Conservation (phyloP, 139 green algal genomes). For the Edaphochlamys debaryana region DNA sequence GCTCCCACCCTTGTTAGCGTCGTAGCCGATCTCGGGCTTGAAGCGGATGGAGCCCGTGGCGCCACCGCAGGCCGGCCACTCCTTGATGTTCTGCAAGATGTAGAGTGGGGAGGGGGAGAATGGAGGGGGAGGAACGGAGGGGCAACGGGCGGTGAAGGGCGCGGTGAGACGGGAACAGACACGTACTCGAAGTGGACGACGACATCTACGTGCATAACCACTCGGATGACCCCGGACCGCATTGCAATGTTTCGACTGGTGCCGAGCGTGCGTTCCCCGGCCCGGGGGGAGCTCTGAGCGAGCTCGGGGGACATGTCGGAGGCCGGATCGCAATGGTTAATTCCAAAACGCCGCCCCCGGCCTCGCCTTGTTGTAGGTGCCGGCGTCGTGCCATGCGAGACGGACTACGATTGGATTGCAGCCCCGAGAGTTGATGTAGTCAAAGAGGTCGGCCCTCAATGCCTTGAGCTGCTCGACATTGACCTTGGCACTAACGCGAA, state of each 20-base stretch:
- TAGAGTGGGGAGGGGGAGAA: not conserved
- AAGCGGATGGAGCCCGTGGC: slow-evolving; percentile 91
- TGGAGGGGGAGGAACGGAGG: no score
- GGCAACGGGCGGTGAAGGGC: not conserved
- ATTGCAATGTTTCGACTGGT: not conserved
- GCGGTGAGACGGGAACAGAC: not conserved
- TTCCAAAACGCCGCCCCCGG: not conserved
- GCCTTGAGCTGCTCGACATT: slow-evolving; percentile 48
- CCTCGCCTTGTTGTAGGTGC: slow-evolving; percentile 78
- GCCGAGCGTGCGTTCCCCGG: not conserved
- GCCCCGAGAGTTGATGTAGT: slow-evolving; percentile 18
- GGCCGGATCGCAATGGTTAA: not conserved
- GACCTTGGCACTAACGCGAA: not conserved
- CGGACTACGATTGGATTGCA: slow-evolving; percentile 73
- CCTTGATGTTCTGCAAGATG: slow-evolving; percentile 58
- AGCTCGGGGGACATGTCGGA: not conserved
- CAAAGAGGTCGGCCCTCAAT: not conserved
- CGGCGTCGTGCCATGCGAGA: slow-evolving; percentile 83
- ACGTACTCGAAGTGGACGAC: no score
- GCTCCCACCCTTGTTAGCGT: slow-evolving; percentile 85
- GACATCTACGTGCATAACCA: no score
- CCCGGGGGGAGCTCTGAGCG: not conserved
- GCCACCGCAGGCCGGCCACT: slow-evolving; percentile 77
- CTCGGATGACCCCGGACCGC: no score
- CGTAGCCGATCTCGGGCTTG: slow-evolving; percentile 87